These are phyloP conservation scores for Mortierella sp. DNA, from an alignment of 371 early-diverging fungal genomes.

Conservation along the genomic window DNA sequence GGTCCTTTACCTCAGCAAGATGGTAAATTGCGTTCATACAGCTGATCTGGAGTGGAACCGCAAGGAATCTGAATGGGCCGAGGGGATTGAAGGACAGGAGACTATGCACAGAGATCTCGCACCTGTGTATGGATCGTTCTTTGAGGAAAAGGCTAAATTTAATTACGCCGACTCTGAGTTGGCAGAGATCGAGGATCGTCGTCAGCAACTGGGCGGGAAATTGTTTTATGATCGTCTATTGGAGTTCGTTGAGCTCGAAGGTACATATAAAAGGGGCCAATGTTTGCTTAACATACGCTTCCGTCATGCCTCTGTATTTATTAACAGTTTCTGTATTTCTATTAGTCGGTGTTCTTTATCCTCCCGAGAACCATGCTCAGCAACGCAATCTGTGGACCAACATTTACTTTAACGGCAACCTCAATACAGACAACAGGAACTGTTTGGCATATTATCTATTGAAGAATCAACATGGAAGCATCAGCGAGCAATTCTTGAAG, in stretches of 20 bases:
- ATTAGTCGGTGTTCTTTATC: slow-evolving; percentile 33
- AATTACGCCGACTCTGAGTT: slow-evolving; percentile 35
- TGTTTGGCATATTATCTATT: slow-evolving; percentile 52
- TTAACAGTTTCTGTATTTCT: neutral
- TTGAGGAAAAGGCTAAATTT: slow-evolving; percentile 27
- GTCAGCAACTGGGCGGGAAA: slow-evolving; percentile 46
- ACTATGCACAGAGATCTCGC: slow-evolving; percentile 16
- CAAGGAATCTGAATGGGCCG: slow-evolving; percentile 33
- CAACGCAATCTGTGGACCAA: slow-evolving; percentile 53
- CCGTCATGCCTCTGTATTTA: neutral
- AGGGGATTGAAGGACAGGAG: slow-evolving; percentile 13
- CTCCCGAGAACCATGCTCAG: slow-evolving; percentile 36
- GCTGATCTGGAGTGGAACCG: slow-evolving; percentile 38
- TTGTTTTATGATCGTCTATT: slow-evolving; percentile 51
- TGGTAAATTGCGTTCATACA: slow-evolving; percentile 36
- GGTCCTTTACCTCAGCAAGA: slow-evolving; percentile 43
- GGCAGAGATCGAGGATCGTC: slow-evolving; percentile 34
- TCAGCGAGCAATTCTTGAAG: slow-evolving; percentile 36
- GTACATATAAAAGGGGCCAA: neutral
- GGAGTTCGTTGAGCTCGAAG: slow-evolving; percentile 41
- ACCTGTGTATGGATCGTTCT: slow-evolving; percentile 22
- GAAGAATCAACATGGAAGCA: slow-evolving; percentile 42
- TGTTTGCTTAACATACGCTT: neutral
- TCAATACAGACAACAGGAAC: slow-evolving; percentile 46
- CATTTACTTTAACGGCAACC: slow-evolving; percentile 40